A percentile compares a stretch with the other conserved stretches of the same genome.
Evolutionary conservation across 768 basidiomycete genomes (phyloP).

Genomic region (Agaricus sinodeliciosus): DNA sequence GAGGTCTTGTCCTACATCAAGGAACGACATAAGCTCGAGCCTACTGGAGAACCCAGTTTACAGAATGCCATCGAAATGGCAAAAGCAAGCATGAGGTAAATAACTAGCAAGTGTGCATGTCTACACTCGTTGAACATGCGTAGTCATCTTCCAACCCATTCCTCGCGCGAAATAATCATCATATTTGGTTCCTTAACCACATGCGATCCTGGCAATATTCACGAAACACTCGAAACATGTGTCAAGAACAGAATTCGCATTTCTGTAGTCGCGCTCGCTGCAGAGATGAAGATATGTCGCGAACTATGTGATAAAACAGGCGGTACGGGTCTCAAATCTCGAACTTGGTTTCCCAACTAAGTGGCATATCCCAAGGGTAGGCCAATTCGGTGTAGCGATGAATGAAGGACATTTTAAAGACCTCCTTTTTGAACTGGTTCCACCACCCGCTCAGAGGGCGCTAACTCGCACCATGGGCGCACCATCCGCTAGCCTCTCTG

Average conservation of each 20-base stretch:
- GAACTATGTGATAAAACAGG: constrained; percentile 89
- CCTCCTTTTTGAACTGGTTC: constrained; percentile 89
- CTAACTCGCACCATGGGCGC: constrained; percentile 38
- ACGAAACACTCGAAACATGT: constrained; percentile 86
- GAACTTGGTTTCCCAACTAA: background rate
- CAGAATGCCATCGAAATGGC: constrained; percentile 99
- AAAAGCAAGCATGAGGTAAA: constrained; percentile 81
- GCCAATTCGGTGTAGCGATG: constrained; percentile 93
- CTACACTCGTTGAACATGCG: constrained; percentile 5
- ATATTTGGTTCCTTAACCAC: constrained; percentile 95
- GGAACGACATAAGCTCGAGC: constrained; percentile 84
- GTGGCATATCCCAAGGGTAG: constrained; percentile 26
- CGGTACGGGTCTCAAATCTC: constrained; percentile 43
- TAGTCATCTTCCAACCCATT: constrained; percentile 96
- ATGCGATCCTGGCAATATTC: constrained; percentile 95
- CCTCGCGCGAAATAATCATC: constrained; percentile 90
- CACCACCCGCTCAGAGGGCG: constrained; percentile 81
- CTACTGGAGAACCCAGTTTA: constrained; percentile 87
- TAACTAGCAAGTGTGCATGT: background rate
- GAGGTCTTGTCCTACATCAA: constrained; percentile 85
- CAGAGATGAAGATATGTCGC: constrained; percentile 97
- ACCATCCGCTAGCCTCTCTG: constrained; percentile 49
- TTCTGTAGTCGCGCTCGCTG: constrained; percentile 89
- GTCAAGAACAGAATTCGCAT: constrained; percentile 82
- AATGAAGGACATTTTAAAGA: constrained; percentile 98